A percentile compares a stretch with the other conserved stretches of the same genome.
phyloP scores from a whole-genome alignment of 495 filamentous ascomycete genomes.

The Podospora appendiculata region DNA sequence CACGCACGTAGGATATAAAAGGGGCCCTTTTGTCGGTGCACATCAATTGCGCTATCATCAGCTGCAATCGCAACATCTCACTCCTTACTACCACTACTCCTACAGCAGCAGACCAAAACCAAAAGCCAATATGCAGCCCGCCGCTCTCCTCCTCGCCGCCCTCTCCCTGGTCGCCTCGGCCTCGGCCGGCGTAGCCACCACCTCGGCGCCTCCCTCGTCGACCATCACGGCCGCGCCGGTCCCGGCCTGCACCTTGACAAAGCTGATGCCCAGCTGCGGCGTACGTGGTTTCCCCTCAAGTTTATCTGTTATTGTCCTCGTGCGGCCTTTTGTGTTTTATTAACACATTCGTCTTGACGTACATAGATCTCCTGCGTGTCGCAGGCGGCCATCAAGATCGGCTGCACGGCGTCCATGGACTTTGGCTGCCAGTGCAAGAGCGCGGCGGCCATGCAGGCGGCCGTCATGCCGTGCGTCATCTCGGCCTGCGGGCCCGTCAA shows the following conservation, averaged over 20 bases:
- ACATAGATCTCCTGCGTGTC: conserved; percentile 3
- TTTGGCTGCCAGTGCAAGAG: conserved; percentile 11
- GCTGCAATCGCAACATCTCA: background rate
- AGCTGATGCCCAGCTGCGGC: conserved; percentile 8
- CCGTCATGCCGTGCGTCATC: conserved; percentile 7
- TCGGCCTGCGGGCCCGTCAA: conserved; percentile 1
- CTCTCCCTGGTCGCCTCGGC: conserved; percentile 1
- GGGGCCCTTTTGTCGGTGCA: too few species aligned
- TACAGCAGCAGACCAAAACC: background rate
- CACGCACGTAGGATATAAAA: too few species aligned
- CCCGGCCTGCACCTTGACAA: background rate
- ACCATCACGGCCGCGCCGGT: background rate
- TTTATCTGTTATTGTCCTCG: background rate
- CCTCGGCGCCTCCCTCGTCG: background rate
- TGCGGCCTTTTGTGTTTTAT: background rate
- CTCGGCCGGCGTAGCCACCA: background rate
- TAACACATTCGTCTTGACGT: background rate
- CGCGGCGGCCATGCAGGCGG: conserved; percentile 6
- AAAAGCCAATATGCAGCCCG: background rate
- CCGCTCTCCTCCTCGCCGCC: background rate
- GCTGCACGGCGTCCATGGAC: conserved; percentile 7
- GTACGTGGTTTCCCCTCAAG: background rate
- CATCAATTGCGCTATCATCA: background rate
- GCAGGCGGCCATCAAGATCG: conserved; percentile 1
- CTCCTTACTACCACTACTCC: background rate